Percentiles rank a stretch among this genome's conserved stretches.
Conservation (phyloP, 2,329 filamentous ascomycete species). For the Stenocarpella maydis region DNA sequence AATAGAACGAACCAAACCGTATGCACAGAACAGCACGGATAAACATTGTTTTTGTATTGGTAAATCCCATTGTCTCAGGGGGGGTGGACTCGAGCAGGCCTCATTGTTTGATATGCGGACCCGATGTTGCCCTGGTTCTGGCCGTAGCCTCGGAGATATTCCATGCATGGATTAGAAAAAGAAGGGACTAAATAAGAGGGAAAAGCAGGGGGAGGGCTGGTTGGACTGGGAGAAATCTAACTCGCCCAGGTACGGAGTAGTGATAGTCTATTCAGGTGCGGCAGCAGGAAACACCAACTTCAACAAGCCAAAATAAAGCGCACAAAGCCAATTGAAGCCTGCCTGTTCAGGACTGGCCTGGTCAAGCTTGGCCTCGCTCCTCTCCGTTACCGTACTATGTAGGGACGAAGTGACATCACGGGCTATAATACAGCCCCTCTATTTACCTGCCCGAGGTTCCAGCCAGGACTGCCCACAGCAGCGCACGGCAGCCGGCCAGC, state of each 20-base stretch:
- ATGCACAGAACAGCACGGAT: neutral
- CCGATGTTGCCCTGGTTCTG: neutral
- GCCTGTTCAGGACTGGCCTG: slow-evolving; percentile 13
- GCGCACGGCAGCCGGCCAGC: too few species aligned
- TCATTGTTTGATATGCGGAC: neutral
- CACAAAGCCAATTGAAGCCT: slow-evolving; percentile 23
- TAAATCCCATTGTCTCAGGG: neutral
- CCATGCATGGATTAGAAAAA: neutral
- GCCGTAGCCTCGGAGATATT: neutral
- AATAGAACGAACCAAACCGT: neutral
- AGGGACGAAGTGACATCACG: slow-evolving; percentile 18
- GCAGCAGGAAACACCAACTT: neutral
- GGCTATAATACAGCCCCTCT: slow-evolving; percentile 12
- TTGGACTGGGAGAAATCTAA: neutral
- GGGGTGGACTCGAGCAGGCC: neutral
- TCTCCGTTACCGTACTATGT: too few species aligned
- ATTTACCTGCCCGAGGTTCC: slow-evolving; percentile 17
- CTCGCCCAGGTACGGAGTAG: neutral
- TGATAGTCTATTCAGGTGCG: neutral
- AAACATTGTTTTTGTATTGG: too few species aligned
- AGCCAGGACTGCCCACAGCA: too few species aligned
- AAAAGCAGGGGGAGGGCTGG: neutral
- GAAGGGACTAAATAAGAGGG: neutral
- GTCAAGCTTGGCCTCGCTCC: too few species aligned
- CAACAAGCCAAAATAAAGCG: slow-evolving; percentile 8